phyloP scores from a whole-genome alignment of 75 land plant species.

The Azolla pinnata region DNA sequence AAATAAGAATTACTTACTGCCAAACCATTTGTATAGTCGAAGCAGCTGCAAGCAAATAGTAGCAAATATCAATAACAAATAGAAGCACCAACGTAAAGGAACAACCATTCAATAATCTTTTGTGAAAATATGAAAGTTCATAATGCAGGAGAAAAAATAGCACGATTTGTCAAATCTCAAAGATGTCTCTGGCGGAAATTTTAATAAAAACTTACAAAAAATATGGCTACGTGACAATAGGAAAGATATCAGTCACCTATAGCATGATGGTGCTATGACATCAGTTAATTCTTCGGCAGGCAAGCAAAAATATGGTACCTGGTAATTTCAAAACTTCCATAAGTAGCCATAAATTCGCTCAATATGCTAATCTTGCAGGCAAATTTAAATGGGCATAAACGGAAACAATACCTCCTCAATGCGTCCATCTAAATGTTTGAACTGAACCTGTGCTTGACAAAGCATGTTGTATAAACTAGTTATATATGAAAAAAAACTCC shows the following conservation, averaged over 20 bases:
- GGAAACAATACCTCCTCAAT: slow-evolving; percentile 79
- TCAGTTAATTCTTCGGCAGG: slow-evolving; percentile 91
- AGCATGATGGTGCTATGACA: slow-evolving; percentile 98
- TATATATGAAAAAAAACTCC: too few species aligned
- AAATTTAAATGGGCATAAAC: too few species aligned
- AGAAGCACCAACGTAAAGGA: too few species aligned
- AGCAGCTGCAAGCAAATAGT: slow-evolving; percentile 94
- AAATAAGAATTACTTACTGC: slow-evolving; percentile 57
- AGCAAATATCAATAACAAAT: too few species aligned
- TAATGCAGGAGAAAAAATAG: not conserved
- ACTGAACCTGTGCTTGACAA: slow-evolving; percentile 60
- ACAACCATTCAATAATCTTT: too few species aligned
- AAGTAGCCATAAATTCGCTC: too few species aligned
- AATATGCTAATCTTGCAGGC: too few species aligned
- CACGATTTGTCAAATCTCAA: not conserved
- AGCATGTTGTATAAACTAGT: too few species aligned
- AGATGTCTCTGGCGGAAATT: not conserved
- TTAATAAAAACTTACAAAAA: too few species aligned
- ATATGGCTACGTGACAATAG: too few species aligned
- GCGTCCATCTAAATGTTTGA: slow-evolving; percentile 98
- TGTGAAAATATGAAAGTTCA: too few species aligned
- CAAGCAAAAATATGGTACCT: slow-evolving; percentile 97
- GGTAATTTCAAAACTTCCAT: slow-evolving; percentile 12
- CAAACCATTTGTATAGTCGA: slow-evolving; percentile 95
- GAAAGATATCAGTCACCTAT: slow-evolving; percentile 87